Conservation (phyloP, 2,329 filamentous ascomycete species). For the Ceratocystis destructans region DNA sequence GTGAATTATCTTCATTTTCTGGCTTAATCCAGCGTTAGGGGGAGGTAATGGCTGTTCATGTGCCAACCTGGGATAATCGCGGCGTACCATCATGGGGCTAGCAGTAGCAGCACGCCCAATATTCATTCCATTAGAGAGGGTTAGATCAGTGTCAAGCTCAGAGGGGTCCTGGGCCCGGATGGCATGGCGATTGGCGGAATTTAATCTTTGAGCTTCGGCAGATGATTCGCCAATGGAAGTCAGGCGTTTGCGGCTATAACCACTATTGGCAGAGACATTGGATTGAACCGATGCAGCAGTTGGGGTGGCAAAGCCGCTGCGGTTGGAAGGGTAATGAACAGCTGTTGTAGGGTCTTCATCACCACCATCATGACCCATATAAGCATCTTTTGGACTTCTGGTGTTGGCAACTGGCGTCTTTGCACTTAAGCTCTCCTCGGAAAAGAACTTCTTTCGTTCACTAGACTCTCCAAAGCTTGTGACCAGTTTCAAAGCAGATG, state of each 20-base stretch:
- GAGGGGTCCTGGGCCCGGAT: constrained; percentile 9
- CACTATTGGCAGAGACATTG: constrained; percentile 38
- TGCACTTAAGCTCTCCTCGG: constrained; percentile 37
- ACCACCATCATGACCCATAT: constrained; percentile 41
- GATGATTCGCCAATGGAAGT: constrained; percentile 58
- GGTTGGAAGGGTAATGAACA: constrained; percentile 52
- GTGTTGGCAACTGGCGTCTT: constrained; percentile 49
- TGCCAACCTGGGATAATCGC: constrained; percentile 29
- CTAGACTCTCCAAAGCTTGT: constrained; percentile 64
- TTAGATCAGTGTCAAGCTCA: not conserved
- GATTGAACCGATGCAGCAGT: constrained; percentile 54
- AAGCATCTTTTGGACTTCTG: constrained; percentile 37
- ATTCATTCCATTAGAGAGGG: constrained; percentile 31
- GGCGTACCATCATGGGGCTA: constrained; percentile 50
- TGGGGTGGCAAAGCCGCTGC: constrained; percentile 55
- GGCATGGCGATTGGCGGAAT: not conserved
- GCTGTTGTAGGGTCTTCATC: constrained; percentile 54
- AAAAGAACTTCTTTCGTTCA: constrained; percentile 51
- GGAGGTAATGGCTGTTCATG: constrained; percentile 44
- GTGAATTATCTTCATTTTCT: constrained; percentile 44
- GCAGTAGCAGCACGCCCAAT: constrained; percentile 54
- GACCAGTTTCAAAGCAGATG: constrained; percentile 76
- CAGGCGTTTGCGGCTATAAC: constrained; percentile 50
- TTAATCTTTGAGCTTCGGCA: constrained; percentile 6
- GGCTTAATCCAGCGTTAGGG: constrained; percentile 33